These are phyloP conservation scores for Trichoderma gracile DNA, from an alignment of 2,329 filamentous ascomycete species.

Conservation along the genomic window DNA sequence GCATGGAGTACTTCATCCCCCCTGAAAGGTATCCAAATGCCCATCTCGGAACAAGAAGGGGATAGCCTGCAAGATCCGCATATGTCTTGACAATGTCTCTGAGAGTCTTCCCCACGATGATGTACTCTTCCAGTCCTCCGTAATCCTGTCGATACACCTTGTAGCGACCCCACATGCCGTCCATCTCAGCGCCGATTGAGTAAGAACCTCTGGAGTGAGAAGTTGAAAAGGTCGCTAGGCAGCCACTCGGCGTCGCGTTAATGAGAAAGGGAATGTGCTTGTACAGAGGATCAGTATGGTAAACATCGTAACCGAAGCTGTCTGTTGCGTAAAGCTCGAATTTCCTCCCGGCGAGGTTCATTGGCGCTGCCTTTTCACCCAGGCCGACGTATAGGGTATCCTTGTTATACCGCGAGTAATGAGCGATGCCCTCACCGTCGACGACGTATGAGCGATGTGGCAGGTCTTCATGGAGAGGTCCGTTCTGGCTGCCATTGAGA, in stretches of 20 bases:
- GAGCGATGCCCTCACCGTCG: constrained; percentile 61
- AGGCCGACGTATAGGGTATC: constrained; percentile 67
- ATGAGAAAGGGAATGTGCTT: constrained; percentile 75
- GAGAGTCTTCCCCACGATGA: constrained; percentile 65
- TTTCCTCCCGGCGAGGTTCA: constrained; percentile 67
- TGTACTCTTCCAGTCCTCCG: constrained; percentile 70
- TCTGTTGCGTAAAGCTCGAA: constrained; percentile 70
- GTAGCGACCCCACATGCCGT: constrained; percentile 73
- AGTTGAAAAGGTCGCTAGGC: constrained; percentile 67
- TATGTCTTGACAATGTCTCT: constrained; percentile 66
- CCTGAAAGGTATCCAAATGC: constrained; percentile 73
- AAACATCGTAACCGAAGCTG: constrained; percentile 71
- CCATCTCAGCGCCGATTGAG: constrained; percentile 70
- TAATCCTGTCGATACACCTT: constrained; percentile 73
- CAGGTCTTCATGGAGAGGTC: constrained; percentile 62
- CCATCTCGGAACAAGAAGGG: constrained; percentile 68
- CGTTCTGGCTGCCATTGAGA: constrained; percentile 44
- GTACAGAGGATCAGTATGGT: constrained; percentile 71
- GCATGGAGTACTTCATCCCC: constrained; percentile 57
- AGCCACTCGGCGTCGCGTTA: constrained; percentile 64
- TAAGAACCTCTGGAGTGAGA: constrained; percentile 65
- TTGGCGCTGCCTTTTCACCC: constrained; percentile 71
- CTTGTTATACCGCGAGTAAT: constrained; percentile 64
- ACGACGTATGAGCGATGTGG: constrained; percentile 65
- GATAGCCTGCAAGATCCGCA: constrained; percentile 67